Conservation (phyloP, 305 asterid genomes). For the Striga hermonthica region DNA sequence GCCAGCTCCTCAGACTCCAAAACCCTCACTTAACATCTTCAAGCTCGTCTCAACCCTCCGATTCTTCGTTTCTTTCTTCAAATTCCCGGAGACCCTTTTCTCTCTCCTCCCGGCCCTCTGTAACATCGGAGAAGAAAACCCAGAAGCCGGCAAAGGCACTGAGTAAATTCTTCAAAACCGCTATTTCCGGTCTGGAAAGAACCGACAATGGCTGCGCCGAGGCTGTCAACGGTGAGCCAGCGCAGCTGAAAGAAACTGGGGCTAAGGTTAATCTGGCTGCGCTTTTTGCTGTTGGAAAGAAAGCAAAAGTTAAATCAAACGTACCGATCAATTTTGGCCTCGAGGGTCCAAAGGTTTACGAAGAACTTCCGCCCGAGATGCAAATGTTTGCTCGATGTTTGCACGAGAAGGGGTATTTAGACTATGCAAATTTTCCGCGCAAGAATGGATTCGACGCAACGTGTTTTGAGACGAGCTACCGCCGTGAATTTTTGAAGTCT, state of each 20-base stretch:
- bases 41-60: slow-evolving; percentile 27
- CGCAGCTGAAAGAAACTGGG: slow-evolving; percentile 34
- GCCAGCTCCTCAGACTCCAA: slow-evolving; percentile 28
- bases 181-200: slow-evolving; percentile 32
- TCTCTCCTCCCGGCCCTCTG: slow-evolving; percentile 32
- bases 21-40: slow-evolving; percentile 24
- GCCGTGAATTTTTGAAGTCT: slow-evolving; percentile 50
- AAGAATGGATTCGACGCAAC: slow-evolving; percentile 40
- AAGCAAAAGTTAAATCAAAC: slow-evolving; percentile 12
- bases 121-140: slow-evolving; percentile 20
- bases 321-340: slow-evolving; percentile 29
- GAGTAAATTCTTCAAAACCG: slow-evolving; percentile 49
- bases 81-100: slow-evolving; percentile 39
- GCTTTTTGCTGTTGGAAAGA: slow-evolving; percentile 35
- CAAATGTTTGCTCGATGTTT: no score
- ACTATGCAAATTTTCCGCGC: slow-evolving; percentile 49
- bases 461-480: slow-evolving; percentile 51
- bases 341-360: slow-evolving; percentile 41
- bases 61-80: slow-evolving; percentile 25
- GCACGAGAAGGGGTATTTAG: slow-evolving; percentile 31
- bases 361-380: slow-evolving; percentile 56
- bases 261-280: slow-evolving; percentile 33
- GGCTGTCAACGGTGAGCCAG: slow-evolving; percentile 25
- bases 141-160: slow-evolving; percentile 25
- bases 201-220: slow-evolving; percentile 22